Evolutionary conservation across 441 rosid species (phyloP).

Genomic region (Bruguiera hainesii): DNA sequence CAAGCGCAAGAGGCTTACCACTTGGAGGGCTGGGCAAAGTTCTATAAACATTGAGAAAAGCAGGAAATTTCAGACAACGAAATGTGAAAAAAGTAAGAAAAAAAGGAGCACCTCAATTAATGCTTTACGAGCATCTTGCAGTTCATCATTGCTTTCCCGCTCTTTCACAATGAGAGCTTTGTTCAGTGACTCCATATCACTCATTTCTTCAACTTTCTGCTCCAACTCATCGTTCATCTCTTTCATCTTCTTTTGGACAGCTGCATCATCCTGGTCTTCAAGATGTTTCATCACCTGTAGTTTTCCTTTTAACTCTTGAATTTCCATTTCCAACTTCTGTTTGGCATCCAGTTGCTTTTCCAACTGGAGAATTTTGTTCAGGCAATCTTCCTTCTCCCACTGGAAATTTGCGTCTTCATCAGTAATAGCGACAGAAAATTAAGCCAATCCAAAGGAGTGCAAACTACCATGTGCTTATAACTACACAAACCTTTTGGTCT

Average conservation of each 20-base stretch:
- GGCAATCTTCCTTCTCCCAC: conserved; percentile 67
- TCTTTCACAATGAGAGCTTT: conserved; percentile 47
- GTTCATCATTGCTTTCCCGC: conserved; percentile 65
- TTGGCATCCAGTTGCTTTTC: conserved; percentile 52
- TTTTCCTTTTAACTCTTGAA: conserved; percentile 65
- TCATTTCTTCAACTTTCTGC: conserved; percentile 44
- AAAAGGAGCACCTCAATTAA: conserved; percentile 39
- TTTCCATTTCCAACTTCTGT: conserved; percentile 72
- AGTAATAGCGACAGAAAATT: too few species aligned
- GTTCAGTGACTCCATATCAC: conserved; percentile 35
- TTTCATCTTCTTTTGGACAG: conserved; percentile 47
- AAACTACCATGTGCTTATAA: too few species aligned
- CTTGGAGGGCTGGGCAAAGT: too few species aligned
- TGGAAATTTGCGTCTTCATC: conserved; percentile 20
- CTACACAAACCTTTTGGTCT: conserved; percentile 62
- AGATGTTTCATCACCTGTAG: conserved; percentile 65
- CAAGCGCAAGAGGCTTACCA: too few species aligned
- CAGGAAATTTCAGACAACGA: too few species aligned
- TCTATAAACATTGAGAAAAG: too few species aligned
- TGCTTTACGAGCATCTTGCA: conserved; percentile 50
- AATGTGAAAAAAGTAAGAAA: background rate
- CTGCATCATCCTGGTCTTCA: conserved; percentile 59
- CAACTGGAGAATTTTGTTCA: conserved; percentile 47
- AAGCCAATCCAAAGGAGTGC: too few species aligned
- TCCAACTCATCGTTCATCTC: conserved; percentile 51